Percentiles rank a stretch among this genome's conserved stretches.
These are phyloP conservation scores for Trichoderma aggressivum DNA, from an alignment of 2,329 filamentous ascomycete species.

Conservation along the genomic window DNA sequence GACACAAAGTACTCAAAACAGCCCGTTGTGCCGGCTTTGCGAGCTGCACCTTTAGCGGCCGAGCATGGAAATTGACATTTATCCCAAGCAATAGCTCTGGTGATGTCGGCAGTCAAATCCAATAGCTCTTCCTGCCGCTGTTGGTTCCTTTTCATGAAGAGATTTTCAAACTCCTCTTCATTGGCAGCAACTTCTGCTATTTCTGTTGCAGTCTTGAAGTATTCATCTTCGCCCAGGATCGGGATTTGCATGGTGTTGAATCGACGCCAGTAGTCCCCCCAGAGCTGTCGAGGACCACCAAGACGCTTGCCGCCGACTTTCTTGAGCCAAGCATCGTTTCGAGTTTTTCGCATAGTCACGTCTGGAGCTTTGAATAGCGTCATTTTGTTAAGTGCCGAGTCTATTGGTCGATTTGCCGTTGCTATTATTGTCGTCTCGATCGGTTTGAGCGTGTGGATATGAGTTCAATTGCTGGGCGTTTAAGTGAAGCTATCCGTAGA, in stretches of 20 bases:
- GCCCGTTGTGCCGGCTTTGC: neutral
- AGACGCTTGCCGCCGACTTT: neutral
- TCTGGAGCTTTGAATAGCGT: neutral
- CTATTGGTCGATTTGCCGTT: neutral
- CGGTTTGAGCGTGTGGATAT: too few species aligned
- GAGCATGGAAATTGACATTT: neutral
- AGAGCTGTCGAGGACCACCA: neutral
- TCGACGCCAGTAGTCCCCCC: neutral
- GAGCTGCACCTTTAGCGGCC: neutral
- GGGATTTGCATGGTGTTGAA: slow-evolving; percentile 4
- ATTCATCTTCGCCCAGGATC: neutral
- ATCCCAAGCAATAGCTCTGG: too few species aligned
- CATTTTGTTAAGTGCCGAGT: neutral
- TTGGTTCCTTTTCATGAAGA: neutral
- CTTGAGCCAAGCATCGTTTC: neutral
- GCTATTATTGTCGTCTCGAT: neutral
- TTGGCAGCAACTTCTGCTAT: neutral
- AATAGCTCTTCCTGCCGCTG: neutral
- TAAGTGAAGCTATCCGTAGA: too few species aligned
- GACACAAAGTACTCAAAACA: neutral
- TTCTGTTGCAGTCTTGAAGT: neutral
- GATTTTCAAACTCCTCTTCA: neutral
- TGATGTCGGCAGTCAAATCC: neutral
- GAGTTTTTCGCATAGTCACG: neutral
- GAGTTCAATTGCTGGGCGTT: too few species aligned